phyloP scores from a whole-genome alignment of 2,329 filamentous ascomycete species.

The Venturia effusa region DNA sequence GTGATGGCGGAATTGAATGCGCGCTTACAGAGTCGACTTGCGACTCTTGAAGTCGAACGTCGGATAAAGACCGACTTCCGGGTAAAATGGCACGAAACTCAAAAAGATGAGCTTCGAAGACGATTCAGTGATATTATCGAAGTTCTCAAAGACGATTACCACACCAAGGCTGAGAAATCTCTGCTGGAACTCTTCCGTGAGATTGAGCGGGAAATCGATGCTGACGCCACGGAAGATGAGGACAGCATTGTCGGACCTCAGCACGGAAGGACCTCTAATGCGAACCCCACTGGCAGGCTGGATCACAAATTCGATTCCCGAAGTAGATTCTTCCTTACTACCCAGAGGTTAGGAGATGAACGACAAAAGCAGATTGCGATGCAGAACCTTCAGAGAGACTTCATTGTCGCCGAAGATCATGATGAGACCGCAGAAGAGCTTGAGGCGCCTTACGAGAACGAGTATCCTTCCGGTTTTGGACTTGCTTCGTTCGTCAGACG shows the following conservation, averaged over 20 bases:
- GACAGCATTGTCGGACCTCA: conserved; percentile 24
- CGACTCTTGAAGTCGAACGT: conserved; percentile 26
- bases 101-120: conserved; percentile 23
- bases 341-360: conserved; percentile 16
- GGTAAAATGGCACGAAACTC: conserved; percentile 21
- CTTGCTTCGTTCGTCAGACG: conserved; percentile 21
- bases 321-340: conserved; percentile 29
- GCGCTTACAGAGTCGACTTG: conserved; percentile 30
- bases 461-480: conserved; percentile 23
- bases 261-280: conserved; percentile 14
- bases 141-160: conserved; percentile 22
- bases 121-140: conserved; percentile 25
- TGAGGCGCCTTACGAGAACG: conserved; percentile 19
- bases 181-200: conserved; percentile 27
- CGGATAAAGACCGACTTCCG: conserved; percentile 27
- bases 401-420: conserved; percentile 4
- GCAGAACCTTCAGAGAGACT: background rate
- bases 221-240: conserved; percentile 31
- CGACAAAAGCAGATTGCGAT: background rate
- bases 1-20: conserved; percentile 43
- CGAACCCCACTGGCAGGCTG: conserved; percentile 20
- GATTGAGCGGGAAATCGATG: conserved; percentile 22
- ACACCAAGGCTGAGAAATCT: conserved; percentile 27
- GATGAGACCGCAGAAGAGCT: conserved; percentile 2
- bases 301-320: conserved; percentile 28